Percentiles rank a stretch among this genome's conserved stretches.
phyloP scores from a whole-genome alignment of 768 basidiomycete genomes.

The Infundibulicybe gibba region DNA sequence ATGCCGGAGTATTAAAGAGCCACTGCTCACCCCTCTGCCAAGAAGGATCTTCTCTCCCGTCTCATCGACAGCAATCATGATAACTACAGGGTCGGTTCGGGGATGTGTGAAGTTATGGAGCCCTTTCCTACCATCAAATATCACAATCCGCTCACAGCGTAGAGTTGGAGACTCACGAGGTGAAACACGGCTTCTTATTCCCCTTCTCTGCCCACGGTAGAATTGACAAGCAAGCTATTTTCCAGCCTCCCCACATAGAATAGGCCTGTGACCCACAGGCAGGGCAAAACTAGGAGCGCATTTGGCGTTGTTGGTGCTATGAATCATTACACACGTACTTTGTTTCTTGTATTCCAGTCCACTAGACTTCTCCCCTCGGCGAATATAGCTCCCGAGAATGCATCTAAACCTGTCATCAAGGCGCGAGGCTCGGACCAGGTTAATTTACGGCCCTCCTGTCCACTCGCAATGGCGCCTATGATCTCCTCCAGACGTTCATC shows the following conservation, averaged over 20 bases:
- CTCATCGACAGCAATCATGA: constrained; percentile 83
- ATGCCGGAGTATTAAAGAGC: no score
- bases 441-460: constrained; percentile 34
- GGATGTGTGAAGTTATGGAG: constrained; percentile 85
- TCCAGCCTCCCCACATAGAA: constrained; percentile 96
- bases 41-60: constrained; percentile 81
- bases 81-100: constrained; percentile 85
- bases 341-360: constrained; percentile 93
- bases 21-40: constrained; percentile 69
- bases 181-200: constrained; percentile 64
- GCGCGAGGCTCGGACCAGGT: constrained; percentile 66
- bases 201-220: constrained; percentile 71
- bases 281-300: constrained; percentile 69
- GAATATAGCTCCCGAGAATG: constrained; percentile 71
- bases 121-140: constrained; percentile 54
- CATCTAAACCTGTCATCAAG: constrained; percentile 52
- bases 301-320: not conserved
- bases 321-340: constrained; percentile 36
- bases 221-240: constrained; percentile 73
- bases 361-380: constrained; percentile 77
- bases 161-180: constrained; percentile 40
- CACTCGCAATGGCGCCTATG: constrained; percentile 35
- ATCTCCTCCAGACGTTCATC: constrained; percentile 28
- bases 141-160: not conserved
- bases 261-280: constrained; percentile 80